Conservation (phyloP, 2,329 filamentous ascomycete species). For the Fusarium clavum region DNA sequence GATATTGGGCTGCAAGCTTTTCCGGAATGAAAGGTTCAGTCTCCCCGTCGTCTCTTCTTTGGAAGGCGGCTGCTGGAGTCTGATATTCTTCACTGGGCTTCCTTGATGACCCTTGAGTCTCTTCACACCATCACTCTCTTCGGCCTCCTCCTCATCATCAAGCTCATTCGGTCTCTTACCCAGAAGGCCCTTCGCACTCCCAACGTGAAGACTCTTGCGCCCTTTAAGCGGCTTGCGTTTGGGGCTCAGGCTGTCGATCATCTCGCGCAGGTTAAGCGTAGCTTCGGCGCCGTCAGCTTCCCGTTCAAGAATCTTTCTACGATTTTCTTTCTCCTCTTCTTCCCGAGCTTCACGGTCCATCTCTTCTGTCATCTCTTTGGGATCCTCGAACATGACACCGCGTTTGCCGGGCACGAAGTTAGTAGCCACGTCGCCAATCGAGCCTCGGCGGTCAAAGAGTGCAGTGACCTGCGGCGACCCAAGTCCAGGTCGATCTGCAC, state of each 20-base stretch:
- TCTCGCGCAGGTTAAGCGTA: conserved; percentile 76
- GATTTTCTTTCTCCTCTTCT: conserved; percentile 71
- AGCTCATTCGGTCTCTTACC: conserved; percentile 80
- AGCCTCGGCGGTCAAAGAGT: conserved; percentile 76
- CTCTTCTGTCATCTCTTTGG: conserved; percentile 70
- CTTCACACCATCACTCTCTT: conserved; percentile 72
- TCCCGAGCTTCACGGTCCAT: conserved; percentile 69
- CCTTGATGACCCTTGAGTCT: conserved; percentile 76
- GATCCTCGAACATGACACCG: conserved; percentile 73
- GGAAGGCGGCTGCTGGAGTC: conserved; percentile 74
- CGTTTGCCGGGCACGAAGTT: conserved; percentile 69
- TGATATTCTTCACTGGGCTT: conserved; percentile 81
- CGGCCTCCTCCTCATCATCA: conserved; percentile 68
- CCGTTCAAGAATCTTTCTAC: conserved; percentile 65
- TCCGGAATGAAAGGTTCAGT: conserved; percentile 61
- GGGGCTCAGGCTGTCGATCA: conserved; percentile 82
- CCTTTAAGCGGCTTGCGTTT: conserved; percentile 75
- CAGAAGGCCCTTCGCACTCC: conserved; percentile 77
- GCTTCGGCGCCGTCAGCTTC: conserved; percentile 63
- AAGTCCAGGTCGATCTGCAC: conserved; percentile 75
- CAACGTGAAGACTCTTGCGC: conserved; percentile 81
- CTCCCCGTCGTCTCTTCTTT: conserved; percentile 75
- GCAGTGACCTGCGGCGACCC: conserved; percentile 80
- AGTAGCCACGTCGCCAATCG: conserved; percentile 74
- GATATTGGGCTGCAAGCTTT: conserved; percentile 60